A percentile compares a stretch with the other conserved stretches of the same genome.
Evolutionary conservation across 768 basidiomycete genomes (phyloP).

Genomic region (Mycena alexandri): DNA sequence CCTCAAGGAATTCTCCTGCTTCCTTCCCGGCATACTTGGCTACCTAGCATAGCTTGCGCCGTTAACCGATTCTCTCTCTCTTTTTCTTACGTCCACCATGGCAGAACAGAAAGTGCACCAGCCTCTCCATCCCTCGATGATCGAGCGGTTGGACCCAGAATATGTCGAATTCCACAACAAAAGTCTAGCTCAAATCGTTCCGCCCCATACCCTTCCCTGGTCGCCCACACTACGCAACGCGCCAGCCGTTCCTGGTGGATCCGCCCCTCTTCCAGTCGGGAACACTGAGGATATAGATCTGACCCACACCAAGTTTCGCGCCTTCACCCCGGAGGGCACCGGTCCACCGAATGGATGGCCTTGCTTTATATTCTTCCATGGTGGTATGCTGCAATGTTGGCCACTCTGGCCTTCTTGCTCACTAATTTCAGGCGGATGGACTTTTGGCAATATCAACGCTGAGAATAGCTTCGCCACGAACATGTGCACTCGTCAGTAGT

Average conservation of each 20-base stretch:
- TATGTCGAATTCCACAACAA: constrained; percentile 74
- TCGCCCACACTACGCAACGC: constrained; percentile 65
- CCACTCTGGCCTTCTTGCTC: background rate
- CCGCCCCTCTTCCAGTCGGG: constrained; percentile 68
- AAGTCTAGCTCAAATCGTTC: constrained; percentile 58
- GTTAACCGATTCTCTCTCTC: background rate
- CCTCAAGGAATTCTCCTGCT: background rate
- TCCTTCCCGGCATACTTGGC: too few relatives aligned
- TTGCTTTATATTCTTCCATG: constrained; percentile 80
- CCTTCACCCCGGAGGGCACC: constrained; percentile 71
- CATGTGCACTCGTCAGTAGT: constrained; percentile 65
- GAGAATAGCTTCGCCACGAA: constrained; percentile 74
- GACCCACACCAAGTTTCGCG: constrained; percentile 66
- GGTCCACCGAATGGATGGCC: constrained; percentile 74
- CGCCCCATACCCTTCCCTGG: constrained; percentile 73
- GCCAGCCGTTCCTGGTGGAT: constrained; percentile 68
- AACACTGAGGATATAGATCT: constrained; percentile 65
- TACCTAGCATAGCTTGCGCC: too few relatives aligned
- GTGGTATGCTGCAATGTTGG: constrained; percentile 55
- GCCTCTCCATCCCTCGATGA: constrained; percentile 74
- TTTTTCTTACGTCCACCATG: constrained; percentile 21
- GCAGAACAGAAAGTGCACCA: constrained; percentile 45
- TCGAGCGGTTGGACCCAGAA: constrained; percentile 72
- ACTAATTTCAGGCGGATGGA: constrained; percentile 75
- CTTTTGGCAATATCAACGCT: constrained; percentile 72